Conservation (phyloP, 2,329 filamentous ascomycete genomes). For the Curvularia spicifera region DNA sequence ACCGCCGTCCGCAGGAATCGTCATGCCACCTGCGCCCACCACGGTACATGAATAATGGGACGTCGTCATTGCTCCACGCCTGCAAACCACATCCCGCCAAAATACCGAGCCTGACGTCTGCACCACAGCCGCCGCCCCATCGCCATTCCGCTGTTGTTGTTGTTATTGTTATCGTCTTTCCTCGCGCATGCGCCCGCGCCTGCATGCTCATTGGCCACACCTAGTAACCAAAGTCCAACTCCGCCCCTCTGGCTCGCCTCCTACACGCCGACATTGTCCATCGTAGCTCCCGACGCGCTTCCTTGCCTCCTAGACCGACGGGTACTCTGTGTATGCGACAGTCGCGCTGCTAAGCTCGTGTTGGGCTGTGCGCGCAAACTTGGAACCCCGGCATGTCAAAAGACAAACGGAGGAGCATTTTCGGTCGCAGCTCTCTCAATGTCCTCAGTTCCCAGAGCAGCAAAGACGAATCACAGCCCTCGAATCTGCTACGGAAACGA, state of each 20-base stretch:
- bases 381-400: constrained; percentile 42
- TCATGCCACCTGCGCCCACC: constrained; percentile 11
- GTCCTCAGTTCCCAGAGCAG: constrained; percentile 37
- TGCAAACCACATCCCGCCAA: constrained; percentile 11
- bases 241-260: constrained; percentile 9
- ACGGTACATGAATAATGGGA: constrained; percentile 20
- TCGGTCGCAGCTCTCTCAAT: constrained; percentile 42
- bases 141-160: constrained; percentile 7
- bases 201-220: constrained; percentile 15
- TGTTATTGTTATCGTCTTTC: constrained; percentile 12
- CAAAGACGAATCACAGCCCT: constrained; percentile 45
- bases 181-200: constrained; percentile 18
- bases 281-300: constrained; percentile 8
- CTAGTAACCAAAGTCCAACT: neutral
- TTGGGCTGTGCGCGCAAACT: constrained; percentile 37
- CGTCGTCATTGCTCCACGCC: constrained; percentile 14
- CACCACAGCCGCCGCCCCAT: constrained; percentile 5
- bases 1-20: neutral
- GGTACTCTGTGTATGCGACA: constrained; percentile 30
- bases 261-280: neutral
- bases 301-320: constrained; percentile 16
- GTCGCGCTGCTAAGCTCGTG: constrained; percentile 36
- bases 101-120: constrained; percentile 13
- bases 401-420: constrained; percentile 49
- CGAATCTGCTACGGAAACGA: constrained; percentile 48